These are phyloP conservation scores for Plasmodium relictum DNA, from an alignment of 169 alveolate genomes.

Conservation along the genomic window DNA sequence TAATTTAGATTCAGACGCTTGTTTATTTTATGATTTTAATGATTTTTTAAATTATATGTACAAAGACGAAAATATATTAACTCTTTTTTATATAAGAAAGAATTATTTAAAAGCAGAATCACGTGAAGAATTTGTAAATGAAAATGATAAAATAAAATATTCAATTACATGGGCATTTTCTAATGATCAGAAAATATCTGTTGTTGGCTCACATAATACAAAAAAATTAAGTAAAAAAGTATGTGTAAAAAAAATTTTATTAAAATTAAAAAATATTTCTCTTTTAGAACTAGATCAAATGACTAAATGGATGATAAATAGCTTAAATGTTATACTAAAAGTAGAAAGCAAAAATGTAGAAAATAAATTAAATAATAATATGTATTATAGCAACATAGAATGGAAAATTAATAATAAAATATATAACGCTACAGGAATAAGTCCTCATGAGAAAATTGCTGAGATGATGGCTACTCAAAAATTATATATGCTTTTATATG, in stretches of 20 bases:
- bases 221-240: slow-evolving; percentile 75
- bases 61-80: slow-evolving; percentile 74
- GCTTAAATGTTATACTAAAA: slow-evolving; percentile 59
- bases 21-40: slow-evolving; percentile 37
- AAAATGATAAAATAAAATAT: slow-evolving; percentile 58
- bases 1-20: slow-evolving; percentile 69
- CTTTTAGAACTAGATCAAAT: slow-evolving; percentile 75
- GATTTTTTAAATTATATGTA: slow-evolving; percentile 71
- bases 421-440: slow-evolving; percentile 56
- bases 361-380: slow-evolving; percentile 38
- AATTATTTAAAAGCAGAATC: slow-evolving; percentile 76
- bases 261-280: slow-evolving; percentile 73
- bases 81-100: slow-evolving; percentile 68
- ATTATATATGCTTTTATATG: slow-evolving; percentile 49
- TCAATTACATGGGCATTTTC: slow-evolving; percentile 71
- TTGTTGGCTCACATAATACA: slow-evolving; percentile 55
- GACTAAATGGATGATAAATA: slow-evolving; percentile 77
- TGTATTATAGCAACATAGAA: slow-evolving; percentile 57
- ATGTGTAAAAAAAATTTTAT: slow-evolving; percentile 70
- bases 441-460: slow-evolving; percentile 63
- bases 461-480: slow-evolving; percentile 70
- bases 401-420: slow-evolving; percentile 74
- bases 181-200: slow-evolving; percentile 60
- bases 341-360: slow-evolving; percentile 67
- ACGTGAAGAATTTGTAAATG: slow-evolving; percentile 64